These are phyloP conservation scores for Saitoella complicata DNA, from an alignment of 805 yeast species.

Conservation along the genomic window DNA sequence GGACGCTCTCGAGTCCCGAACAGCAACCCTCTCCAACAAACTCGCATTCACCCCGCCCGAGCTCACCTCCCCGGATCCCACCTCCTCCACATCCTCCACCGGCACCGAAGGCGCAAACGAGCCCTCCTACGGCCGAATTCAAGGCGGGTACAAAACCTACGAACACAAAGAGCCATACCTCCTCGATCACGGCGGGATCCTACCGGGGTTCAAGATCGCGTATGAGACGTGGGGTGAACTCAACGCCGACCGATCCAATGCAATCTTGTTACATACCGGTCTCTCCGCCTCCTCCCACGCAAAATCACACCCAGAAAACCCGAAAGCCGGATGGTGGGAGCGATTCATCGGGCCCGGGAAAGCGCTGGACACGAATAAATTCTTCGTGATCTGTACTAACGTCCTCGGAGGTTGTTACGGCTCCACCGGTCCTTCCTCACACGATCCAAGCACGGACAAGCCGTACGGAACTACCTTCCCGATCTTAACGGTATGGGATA, in stretches of 20 bases:
- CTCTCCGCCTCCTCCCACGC: slow-evolving; percentile 91
- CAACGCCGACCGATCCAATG: slow-evolving; percentile 47
- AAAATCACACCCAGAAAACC: slow-evolving; percentile 53
- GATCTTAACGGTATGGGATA: slow-evolving; percentile 67
- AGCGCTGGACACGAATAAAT: slow-evolving; percentile 65
- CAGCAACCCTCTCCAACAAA: slow-evolving; percentile 6
- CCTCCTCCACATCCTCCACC: slow-evolving; percentile 28
- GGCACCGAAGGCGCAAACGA: slow-evolving; percentile 43
- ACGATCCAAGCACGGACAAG: slow-evolving; percentile 49
- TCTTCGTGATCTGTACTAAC: slow-evolving; percentile 74
- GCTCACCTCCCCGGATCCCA: slow-evolving; percentile 1
- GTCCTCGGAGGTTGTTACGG: slow-evolving; percentile 93
- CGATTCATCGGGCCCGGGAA: slow-evolving; percentile 70
- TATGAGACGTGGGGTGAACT: slow-evolving; percentile 84
- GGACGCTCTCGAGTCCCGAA: slow-evolving; percentile 47
- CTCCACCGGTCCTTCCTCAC: slow-evolving; percentile 78
- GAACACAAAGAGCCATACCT: slow-evolving; percentile 41
- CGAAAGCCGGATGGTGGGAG: slow-evolving; percentile 90
- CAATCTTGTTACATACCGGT: slow-evolving; percentile 75
- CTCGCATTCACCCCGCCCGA: not conserved
- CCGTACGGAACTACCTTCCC: slow-evolving; percentile 82
- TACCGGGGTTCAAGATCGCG: slow-evolving; percentile 67
- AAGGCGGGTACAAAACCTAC: slow-evolving; percentile 49
- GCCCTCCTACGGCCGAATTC: slow-evolving; percentile 59
- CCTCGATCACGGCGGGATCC: slow-evolving; percentile 66